Base-by-base conservation (phyloP, 441 rosid genomes). In the Gossypium lobatum region DNA sequence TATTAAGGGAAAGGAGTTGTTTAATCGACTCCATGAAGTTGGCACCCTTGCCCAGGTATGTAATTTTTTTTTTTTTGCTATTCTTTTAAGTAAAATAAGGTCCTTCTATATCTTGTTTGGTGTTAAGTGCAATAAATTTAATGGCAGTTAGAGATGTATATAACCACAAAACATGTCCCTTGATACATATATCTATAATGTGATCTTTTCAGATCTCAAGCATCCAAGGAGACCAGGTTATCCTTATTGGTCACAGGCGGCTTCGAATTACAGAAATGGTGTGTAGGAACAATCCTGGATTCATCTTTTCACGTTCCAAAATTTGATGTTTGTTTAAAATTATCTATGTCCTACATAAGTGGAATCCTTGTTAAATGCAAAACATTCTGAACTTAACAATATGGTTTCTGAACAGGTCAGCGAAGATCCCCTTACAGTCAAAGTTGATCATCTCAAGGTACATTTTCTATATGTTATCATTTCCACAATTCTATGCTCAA, bases 381-480 rank as follows among this genome's bases (percentile, higher is more conserved):
- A 74, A 21, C 65, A 39, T 57, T 74, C 66, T 59, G 10, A 64
- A 72, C 64, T 74, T 63, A 66, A 17, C 37, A 66, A 31, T 48
- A 64, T 79, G 66, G 71, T 52, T 73, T 83, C 21, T 79, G n/a
- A 75, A 70, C 76, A 96, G 99, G 98, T 86, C 75, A 85, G 90
- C 26, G 97, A 93, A 80, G 95, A 93, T 72, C 98, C 98, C 68
- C 95, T 96, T 68, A 93, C 93, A 2, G 97, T 96, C 83, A 96
- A 88, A 87, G 96, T 93, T 20, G 99, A 96, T 83, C 98, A 96
- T 84, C 86, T 96, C 55, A 96, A 93, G 95, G 99, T 86, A 82
- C 74, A 73, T 2, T 46, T 13, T 70, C 64, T 57, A 7, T 64
- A 64, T 75, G 52, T 68, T 75, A 48, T 57, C 1, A 58, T 23